Evolutionary conservation across 352 stramenopile species (phyloP).

Genomic region (Plasmopara muralis): DNA sequence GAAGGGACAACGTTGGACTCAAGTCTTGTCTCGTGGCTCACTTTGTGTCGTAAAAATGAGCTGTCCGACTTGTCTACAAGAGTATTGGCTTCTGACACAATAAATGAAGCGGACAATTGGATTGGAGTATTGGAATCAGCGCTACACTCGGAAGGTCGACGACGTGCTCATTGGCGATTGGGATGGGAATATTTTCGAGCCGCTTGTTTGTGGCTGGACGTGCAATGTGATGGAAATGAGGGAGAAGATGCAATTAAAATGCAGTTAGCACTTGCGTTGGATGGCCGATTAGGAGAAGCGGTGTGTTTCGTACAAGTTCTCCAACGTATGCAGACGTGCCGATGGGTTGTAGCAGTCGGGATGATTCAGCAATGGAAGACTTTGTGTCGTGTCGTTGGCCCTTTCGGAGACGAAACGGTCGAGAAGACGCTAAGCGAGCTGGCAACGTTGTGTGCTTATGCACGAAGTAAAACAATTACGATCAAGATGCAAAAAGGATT

Average conservation of each 20-base stretch:
- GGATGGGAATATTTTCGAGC: conserved; percentile 66
- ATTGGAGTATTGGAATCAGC: conserved; percentile 29
- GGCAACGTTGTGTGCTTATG: conserved; percentile 39
- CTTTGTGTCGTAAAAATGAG: conserved; percentile 31
- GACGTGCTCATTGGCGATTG: conserved; percentile 35
- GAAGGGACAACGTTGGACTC: conserved; percentile 1
- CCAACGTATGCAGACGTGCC: conserved; percentile 24
- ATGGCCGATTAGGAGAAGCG: conserved; percentile 39
- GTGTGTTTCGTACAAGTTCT: conserved; percentile 29
- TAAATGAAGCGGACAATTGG: conserved; percentile 13
- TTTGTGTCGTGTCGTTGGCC: conserved; percentile 11
- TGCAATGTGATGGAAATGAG: conserved; percentile 23
- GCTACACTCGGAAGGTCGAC: conserved; percentile 19
- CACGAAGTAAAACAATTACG: conserved; percentile 16
- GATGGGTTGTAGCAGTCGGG: conserved; percentile 17
- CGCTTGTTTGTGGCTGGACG: conserved; percentile 49
- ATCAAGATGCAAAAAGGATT: conserved; percentile 36
- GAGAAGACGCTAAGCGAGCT: conserved; percentile 33
- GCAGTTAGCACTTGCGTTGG: conserved; percentile 49
- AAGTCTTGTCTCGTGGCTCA: conserved; percentile 18
- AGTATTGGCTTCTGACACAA: conserved; percentile 6
- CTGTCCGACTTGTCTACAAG: conserved; percentile 22
- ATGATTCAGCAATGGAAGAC: conserved; percentile 48
- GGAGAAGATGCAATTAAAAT: conserved; percentile 20
- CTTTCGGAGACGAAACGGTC: conserved; percentile 5